Percentiles rank a stretch among this genome's conserved stretches.
These are phyloP conservation scores for Malus hybrid DNA, from an alignment of 331 rosid genomes.

Conservation along the genomic window DNA sequence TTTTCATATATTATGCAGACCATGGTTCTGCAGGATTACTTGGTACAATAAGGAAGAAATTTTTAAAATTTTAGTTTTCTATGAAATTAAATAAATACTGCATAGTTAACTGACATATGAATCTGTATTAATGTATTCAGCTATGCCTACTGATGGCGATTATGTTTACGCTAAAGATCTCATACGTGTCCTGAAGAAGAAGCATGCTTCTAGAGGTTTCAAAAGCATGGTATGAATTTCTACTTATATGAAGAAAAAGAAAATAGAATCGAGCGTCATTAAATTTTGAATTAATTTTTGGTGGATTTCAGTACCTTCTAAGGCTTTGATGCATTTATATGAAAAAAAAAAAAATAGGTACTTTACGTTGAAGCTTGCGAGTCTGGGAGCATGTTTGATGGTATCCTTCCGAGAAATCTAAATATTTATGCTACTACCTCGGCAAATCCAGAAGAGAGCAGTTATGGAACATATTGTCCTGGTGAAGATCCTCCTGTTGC, in stretches of 20 bases:
- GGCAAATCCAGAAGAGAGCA: conserved; percentile 38
- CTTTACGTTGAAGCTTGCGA: conserved; percentile 77
- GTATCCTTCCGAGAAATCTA: conserved; percentile 46
- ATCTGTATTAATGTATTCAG: conserved; percentile 12
- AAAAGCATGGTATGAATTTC: conserved; percentile 36
- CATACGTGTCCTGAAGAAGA: conserved; percentile 33
- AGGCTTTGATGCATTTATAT: neutral
- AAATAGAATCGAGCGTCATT: no score
- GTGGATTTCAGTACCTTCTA: neutral
- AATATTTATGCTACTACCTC: conserved; percentile 55
- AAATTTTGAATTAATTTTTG: neutral
- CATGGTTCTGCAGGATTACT: conserved; percentile 49
- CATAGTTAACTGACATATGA: neutral
- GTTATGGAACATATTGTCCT: conserved; percentile 52
- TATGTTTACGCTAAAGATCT: conserved; percentile 25
- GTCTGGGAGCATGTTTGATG: conserved; percentile 69
- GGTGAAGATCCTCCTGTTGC: neutral
- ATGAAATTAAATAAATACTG: neutral
- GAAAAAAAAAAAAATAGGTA: conserved; percentile 16
- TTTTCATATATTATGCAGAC: conserved; percentile 54
- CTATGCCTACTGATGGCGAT: conserved; percentile 19
- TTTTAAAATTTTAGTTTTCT: neutral
- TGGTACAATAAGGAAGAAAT: conserved; percentile 11
- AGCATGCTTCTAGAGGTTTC: conserved; percentile 36
- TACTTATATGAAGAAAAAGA: no score